These are phyloP conservation scores for Ceratocystiopsis minuta DNA, from an alignment of 2,329 filamentous ascomycete genomes.

Conservation along the genomic window DNA sequence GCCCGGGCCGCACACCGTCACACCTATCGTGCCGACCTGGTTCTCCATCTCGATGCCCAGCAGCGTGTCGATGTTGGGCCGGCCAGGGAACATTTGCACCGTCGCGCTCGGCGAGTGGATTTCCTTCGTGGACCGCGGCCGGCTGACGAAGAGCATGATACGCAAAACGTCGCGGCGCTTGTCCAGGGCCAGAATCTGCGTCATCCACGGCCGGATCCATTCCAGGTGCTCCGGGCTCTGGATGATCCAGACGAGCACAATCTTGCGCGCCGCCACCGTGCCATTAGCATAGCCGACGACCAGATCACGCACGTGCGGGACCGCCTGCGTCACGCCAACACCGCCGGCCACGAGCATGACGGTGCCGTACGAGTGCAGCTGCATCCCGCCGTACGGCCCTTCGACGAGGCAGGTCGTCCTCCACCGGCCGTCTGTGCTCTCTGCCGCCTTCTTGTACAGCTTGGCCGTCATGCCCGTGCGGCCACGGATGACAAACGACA, in stretches of 20 bases:
- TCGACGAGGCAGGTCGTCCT: conserved; percentile 50
- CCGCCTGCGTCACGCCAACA: conserved; percentile 64
- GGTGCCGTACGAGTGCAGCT: conserved; percentile 61
- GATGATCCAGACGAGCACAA: conserved; percentile 63
- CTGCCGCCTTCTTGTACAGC: conserved; percentile 49
- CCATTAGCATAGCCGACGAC: conserved; percentile 49
- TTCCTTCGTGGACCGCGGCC: conserved; percentile 59
- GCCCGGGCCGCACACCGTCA: conserved; percentile 59
- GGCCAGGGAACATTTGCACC: conserved; percentile 71
- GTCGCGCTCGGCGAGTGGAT: conserved; percentile 61
- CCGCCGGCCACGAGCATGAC: conserved; percentile 65
- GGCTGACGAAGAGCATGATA: conserved; percentile 62
- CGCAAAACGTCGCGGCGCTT: conserved; percentile 54
- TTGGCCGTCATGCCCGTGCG: conserved; percentile 56
- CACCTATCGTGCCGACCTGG: conserved; percentile 55
- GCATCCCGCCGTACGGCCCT: conserved; percentile 59
- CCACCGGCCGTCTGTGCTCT: conserved; percentile 41
- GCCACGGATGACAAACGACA: conserved; percentile 57
- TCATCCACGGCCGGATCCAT: conserved; percentile 77
- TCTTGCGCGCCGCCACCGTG: conserved; percentile 51
- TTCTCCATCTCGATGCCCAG: conserved; percentile 57
- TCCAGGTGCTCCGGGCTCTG: conserved; percentile 65
- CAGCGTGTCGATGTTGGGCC: conserved; percentile 56
- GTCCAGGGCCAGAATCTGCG: conserved; percentile 58
- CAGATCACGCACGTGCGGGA: conserved; percentile 57